Base-by-base conservation (phyloP, 1,139 yeast species). In the Entelexis paramagnoliae region DNA sequence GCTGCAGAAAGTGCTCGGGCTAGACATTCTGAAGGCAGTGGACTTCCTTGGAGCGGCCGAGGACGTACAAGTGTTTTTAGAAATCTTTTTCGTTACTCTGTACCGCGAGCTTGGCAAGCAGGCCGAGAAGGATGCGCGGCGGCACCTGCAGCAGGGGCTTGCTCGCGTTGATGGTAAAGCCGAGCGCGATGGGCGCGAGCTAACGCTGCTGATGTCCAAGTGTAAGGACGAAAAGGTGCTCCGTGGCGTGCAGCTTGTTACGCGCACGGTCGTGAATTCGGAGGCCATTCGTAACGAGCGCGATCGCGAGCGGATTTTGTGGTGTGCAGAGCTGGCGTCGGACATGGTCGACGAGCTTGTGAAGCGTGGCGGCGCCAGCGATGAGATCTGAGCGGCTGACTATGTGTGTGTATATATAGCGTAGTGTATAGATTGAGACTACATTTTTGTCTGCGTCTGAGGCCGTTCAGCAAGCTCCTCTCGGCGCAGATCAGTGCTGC, bases 31-130 rank as follows among this genome's bases (percentile, higher is more conserved):
- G 56, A 79, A 84, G 59, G 80, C 80, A 8, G 76, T 85, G 30
- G 84, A 91, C 60, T 83, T 91, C 57, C 68, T 88, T 55, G 79
- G 91, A 0, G 77, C 84, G n/a, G 72, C 78, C 2, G 67, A 77
- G 2, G 91, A 86, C 58, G 75, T 81, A 7, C 72, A 73, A 36
- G 66, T 88, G 29, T 87, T 91, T 61, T 59, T 86, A 58, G 96
- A 89, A 61, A 75, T 86, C 40, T 67, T 86, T 48, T 68, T 89
- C 52, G 81, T 82, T 22, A 79, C 84, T 9, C 72, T 87, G 59
- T 72, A 86, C 47, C 82, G 84, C 56, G 71, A 71, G 22, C 62
- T 83, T 14, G 94, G 81, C 14, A 85, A 81, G 64, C 77, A 77
- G 59, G 80, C 79, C 47, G 60, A 58, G 54, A 54, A 55, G 41